Base-by-base conservation (phyloP, 108 stramenopile species). In the Parmales sp. region DNA sequence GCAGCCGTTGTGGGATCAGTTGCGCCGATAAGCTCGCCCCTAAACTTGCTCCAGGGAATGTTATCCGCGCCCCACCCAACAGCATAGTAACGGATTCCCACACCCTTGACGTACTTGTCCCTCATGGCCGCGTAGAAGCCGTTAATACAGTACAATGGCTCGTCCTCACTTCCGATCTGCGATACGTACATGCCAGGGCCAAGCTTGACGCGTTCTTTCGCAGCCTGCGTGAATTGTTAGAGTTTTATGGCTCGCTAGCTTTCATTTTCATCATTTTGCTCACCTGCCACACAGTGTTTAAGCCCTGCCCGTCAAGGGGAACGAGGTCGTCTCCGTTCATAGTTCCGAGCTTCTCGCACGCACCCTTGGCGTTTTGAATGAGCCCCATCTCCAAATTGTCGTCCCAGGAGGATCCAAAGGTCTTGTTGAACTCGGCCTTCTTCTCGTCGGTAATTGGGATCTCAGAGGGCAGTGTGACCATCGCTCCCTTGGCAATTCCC, bases 41-140 rank as follows among this genome's bases (percentile, higher is more conserved):
- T 75, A 69, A 75, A 87, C 64, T 80, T 66, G n/a, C 26, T 64
- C 79, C 79, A 80, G n/a, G 63, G 25, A 3, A 80, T 63, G 22
- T 7, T 2, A 6, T 66, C 45, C 3, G 72, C 18, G 37, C 31
- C 37, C 48, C 70, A 80, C 39, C 69, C 74, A 25, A 80, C 79
- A 11, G 69, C 51, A 39, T 72, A 76, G 67, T 72, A 80, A 60
- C 74, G 49, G 45, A 80, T 80, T 38, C 41, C 31, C 38, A 67
- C 70, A 0, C 45, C 38, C 20, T 60, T 67, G 28, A 22, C 67
- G 38, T 67, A 69, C 49, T 72, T 76, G 64, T 72, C 76, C 29
- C 79, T 67, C 79, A 80, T 80, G 39, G 74, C 43, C 74, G 76
- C 72, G 73, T 76, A 80, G 72, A 80, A 80, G 54, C 72, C 79